A percentile compares a stretch with the other conserved stretches of the same genome.
Conservation (phyloP, 2,329 filamentous ascomycete species). For the Rutstroemia sp. region DNA sequence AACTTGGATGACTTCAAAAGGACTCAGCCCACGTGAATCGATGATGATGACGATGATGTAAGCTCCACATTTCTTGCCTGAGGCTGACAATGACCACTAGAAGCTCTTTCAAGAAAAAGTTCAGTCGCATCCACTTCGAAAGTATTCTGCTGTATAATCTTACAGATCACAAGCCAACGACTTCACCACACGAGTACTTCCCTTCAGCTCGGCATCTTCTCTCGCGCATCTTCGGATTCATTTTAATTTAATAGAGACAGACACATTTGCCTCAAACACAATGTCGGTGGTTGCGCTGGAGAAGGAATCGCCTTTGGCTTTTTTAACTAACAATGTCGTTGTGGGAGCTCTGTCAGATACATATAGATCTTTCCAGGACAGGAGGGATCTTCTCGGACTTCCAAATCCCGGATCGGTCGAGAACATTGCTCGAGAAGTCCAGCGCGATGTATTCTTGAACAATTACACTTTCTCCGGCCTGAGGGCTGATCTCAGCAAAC, state of each 20-base stretch:
- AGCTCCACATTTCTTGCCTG: background rate
- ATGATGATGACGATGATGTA: background rate
- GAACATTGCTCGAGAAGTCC: constrained; percentile 81
- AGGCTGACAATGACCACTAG: background rate
- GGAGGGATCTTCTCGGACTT: constrained; percentile 80
- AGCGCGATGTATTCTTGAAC: constrained; percentile 92
- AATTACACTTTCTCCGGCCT: constrained; percentile 96
- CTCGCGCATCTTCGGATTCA: background rate
- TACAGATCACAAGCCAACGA: background rate
- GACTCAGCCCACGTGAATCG: background rate
- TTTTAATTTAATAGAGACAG: background rate
- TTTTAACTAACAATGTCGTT: constrained; percentile 69
- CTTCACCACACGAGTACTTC: background rate
- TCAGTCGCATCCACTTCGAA: constrained; percentile 11
- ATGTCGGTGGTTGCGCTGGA: constrained; percentile 27
- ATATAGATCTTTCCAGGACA: constrained; percentile 74
- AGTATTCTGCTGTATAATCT: constrained; percentile 4
- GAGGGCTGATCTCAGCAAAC: constrained; percentile 92
- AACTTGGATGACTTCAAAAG: no score
- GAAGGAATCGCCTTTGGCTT: constrained; percentile 48
- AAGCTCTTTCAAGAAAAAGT: constrained; percentile 15
- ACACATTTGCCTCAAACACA: background rate
- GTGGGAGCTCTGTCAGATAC: constrained; percentile 64
- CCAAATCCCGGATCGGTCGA: constrained; percentile 91
- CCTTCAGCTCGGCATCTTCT: constrained; percentile 6